phyloP scores from a whole-genome alignment of 2,329 filamentous ascomycete species.

The Ceratocystis destructans region DNA sequence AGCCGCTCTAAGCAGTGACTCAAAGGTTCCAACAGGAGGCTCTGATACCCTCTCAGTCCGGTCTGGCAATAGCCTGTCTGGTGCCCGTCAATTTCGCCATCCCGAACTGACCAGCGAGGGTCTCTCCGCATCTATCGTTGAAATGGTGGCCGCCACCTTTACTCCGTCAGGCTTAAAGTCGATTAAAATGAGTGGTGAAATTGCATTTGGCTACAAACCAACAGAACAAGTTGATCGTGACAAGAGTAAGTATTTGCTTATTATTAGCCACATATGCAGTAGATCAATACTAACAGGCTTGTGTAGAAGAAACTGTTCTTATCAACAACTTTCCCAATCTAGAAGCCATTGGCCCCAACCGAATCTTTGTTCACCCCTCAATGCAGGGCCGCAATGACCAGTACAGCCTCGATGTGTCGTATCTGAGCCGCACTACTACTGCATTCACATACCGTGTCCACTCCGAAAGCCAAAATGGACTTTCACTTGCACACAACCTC shows the following conservation, averaged over 20 bases:
- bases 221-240: slow-evolving; percentile 33
- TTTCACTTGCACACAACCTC: slow-evolving; percentile 40
- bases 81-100: slow-evolving; percentile 57
- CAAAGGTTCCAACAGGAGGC: slow-evolving; percentile 41
- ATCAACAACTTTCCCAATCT: slow-evolving; percentile 80
- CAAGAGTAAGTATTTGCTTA: slow-evolving; percentile 30
- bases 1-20: slow-evolving; percentile 48
- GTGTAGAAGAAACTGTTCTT: slow-evolving; percentile 53
- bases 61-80: slow-evolving; percentile 67
- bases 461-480: slow-evolving; percentile 42
- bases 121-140: slow-evolving; percentile 77
- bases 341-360: slow-evolving; percentile 87
- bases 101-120: slow-evolving; percentile 68
- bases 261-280: neutral
- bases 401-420: slow-evolving; percentile 61
- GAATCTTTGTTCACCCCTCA: slow-evolving; percentile 68
- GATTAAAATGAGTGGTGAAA: slow-evolving; percentile 68
- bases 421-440: slow-evolving; percentile 59
- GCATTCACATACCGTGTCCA: slow-evolving; percentile 91
- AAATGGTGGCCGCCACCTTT: slow-evolving; percentile 78
- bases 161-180: slow-evolving; percentile 58
- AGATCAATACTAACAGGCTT: slow-evolving; percentile 20
- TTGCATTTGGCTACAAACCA: slow-evolving; percentile 70
- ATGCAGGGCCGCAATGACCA: slow-evolving; percentile 55
- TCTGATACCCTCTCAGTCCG: slow-evolving; percentile 82